phyloP scores from a whole-genome alignment of 2,329 filamentous ascomycete species.

The Fusarium sp. region DNA sequence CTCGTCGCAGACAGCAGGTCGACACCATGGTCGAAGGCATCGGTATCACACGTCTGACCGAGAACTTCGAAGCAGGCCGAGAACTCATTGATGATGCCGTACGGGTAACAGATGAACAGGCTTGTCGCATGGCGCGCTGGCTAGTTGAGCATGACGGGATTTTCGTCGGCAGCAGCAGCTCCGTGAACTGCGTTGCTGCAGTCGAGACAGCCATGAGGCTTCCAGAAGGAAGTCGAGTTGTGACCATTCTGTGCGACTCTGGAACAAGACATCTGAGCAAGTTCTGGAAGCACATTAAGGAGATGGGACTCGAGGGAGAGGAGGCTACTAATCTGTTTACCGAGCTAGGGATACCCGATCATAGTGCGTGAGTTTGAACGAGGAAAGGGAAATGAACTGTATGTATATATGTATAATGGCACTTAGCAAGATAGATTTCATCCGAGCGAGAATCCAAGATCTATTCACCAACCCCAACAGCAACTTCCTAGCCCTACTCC shows the following conservation, averaged over 20 bases:
- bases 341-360: conserved; percentile 61
- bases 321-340: conserved; percentile 63
- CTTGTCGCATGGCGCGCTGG: conserved; percentile 94
- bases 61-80: conserved; percentile 89
- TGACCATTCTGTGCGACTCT: conserved; percentile 89
- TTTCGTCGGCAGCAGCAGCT: conserved; percentile 93
- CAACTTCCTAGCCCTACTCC: conserved; percentile 11
- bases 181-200: conserved; percentile 94
- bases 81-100: conserved; percentile 92
- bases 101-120: conserved; percentile 88
- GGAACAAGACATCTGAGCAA: conserved; percentile 86
- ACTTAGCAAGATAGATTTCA: conserved; percentile 5
- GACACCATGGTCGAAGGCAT: conserved; percentile 97
- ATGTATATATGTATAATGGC: conserved; percentile 16
- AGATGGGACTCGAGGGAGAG: conserved; percentile 70
- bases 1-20: conserved; percentile 87
- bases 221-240: conserved; percentile 73
- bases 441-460: conserved; percentile 1
- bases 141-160: conserved; percentile 95
- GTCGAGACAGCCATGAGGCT: conserved; percentile 75
- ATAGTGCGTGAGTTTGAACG: conserved; percentile 17
- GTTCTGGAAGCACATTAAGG: conserved; percentile 82
- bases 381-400: conserved; percentile 16
- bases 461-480: conserved; percentile 14
- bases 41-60: conserved; percentile 93